phyloP scores from a whole-genome alignment of 73 alveolate genomes.

The Tetrahymena elliotti region DNA sequence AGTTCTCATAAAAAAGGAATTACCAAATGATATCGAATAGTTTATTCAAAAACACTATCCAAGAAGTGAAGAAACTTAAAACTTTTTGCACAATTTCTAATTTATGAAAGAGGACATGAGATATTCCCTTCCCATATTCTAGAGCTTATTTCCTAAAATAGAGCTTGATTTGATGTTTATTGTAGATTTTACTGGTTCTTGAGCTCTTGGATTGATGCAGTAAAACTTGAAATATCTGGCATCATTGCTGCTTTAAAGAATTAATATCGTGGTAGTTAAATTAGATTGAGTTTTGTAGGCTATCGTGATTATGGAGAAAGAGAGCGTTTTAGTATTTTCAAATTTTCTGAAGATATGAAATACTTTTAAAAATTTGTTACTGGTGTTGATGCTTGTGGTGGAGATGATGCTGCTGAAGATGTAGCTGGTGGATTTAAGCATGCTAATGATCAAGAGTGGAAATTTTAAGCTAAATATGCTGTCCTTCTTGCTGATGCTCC shows the following conservation, averaged over 20 bases:
- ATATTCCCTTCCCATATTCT: not conserved
- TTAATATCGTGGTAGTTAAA: constrained; percentile 27
- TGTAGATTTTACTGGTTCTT: constrained; percentile 63
- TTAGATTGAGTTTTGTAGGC: constrained; percentile 54
- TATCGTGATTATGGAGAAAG: constrained; percentile 37
- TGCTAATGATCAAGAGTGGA: constrained; percentile 41
- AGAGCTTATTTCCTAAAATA: not conserved
- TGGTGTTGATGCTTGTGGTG: constrained; percentile 46
- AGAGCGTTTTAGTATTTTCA: constrained; percentile 23
- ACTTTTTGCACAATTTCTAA: not conserved
- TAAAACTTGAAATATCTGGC: constrained; percentile 15
- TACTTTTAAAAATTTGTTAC: constrained; percentile 32
- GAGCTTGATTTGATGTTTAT: constrained; percentile 47
- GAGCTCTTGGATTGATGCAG: constrained; percentile 42
- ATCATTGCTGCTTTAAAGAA: constrained; percentile 37
- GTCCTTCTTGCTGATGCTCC: constrained; percentile 60
- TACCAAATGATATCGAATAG: not conserved
- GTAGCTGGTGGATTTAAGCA: constrained; percentile 42
- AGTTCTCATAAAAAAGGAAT: not conserved
- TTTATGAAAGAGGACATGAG: not conserved
- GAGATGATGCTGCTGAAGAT: constrained; percentile 65
- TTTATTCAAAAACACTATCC: not conserved
- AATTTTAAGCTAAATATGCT: constrained; percentile 46
- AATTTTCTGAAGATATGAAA: constrained; percentile 39
- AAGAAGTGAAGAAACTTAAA: not conserved